Evolutionary conservation across 768 basidiomycete species (phyloP).

Genomic region (Leucocoprinus leucothites): DNA sequence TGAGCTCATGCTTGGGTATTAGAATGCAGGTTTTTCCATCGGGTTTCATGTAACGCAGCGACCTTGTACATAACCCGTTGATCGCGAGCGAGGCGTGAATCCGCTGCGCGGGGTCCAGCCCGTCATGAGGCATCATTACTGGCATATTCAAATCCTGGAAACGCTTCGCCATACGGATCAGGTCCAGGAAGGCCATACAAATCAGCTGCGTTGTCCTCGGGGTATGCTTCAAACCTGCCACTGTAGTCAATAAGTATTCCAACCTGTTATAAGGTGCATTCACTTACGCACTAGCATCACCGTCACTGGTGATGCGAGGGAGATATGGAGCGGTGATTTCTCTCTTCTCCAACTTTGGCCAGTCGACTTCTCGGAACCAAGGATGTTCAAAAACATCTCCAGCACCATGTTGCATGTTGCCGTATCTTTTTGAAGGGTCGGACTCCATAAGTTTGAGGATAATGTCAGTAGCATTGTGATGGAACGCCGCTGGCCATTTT

Average conservation of each 20-base stretch:
- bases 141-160: constrained; percentile 81
- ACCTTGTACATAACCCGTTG: not conserved
- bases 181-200: constrained; percentile 55
- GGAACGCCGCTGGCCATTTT: constrained; percentile 72
- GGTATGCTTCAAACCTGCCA: constrained; percentile 71
- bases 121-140: constrained; percentile 15
- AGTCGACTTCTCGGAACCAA: constrained; percentile 95
- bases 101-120: not conserved
- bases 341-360: constrained; percentile 73
- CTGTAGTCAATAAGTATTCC: constrained; percentile 14
- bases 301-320: constrained; percentile 88
- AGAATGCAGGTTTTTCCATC: not conserved
- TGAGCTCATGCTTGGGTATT: constrained; percentile 9
- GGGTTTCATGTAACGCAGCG: too few species aligned
- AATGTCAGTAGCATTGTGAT: constrained; percentile 79
- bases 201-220: constrained; percentile 65
- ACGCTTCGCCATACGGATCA: constrained; percentile 64
- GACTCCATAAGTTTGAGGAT: constrained; percentile 88
- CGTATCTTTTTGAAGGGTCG: constrained; percentile 85
- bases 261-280: not conserved
- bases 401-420: constrained; percentile 84
- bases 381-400: constrained; percentile 90
- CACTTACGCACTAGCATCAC: constrained; percentile 91
- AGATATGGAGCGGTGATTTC: constrained; percentile 96
- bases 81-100: constrained; percentile 1